Conservation (phyloP, 1,284 basidiomycete species). For the Trichosporon sp. region DNA sequence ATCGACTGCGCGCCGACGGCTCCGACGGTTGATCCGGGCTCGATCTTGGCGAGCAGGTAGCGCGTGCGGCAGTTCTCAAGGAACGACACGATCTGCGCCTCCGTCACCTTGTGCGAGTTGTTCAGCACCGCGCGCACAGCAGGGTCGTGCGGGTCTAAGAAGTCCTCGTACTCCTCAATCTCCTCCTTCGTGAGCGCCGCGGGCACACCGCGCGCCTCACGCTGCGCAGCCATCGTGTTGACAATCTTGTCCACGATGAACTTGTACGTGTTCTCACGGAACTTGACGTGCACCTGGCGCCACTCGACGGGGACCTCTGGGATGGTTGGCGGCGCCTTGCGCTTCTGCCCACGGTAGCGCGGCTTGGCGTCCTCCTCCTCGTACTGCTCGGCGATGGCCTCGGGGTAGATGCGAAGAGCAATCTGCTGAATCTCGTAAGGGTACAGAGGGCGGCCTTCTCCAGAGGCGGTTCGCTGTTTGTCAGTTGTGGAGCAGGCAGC, state of each 20-base stretch:
- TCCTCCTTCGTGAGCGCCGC: constrained; percentile 62
- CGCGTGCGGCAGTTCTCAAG: constrained; percentile 82
- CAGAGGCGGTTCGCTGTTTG: constrained; percentile 58
- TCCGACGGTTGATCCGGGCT: constrained; percentile 94
- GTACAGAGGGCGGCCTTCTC: constrained; percentile 62
- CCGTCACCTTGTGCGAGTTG: constrained; percentile 86
- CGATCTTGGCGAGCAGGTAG: constrained; percentile 89
- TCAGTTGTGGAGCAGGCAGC: background rate
- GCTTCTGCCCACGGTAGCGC: constrained; percentile 14
- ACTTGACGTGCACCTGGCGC: constrained; percentile 64
- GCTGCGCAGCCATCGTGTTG: constrained; percentile 62
- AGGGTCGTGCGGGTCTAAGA: constrained; percentile 34
- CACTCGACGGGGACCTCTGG: constrained; percentile 39
- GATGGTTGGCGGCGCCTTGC: background rate
- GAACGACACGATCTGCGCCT: constrained; percentile 72
- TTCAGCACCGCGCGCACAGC: constrained; percentile 67
- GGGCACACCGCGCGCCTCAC: constrained; percentile 76
- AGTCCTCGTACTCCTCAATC: constrained; percentile 55
- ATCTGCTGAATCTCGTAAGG: constrained; percentile 84
- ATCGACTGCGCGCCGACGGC: constrained; percentile 99
- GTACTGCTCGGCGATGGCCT: constrained; percentile 14
- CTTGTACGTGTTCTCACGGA: constrained; percentile 67
- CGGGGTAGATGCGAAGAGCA: constrained; percentile 56
- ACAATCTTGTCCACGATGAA: constrained; percentile 72
- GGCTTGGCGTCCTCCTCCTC: constrained; percentile 10